Evolutionary conservation across 306 rosid genomes (phyloP), one percentile per base, ranked within the genome.

Genomic region (Mimosa pudica): DNA sequence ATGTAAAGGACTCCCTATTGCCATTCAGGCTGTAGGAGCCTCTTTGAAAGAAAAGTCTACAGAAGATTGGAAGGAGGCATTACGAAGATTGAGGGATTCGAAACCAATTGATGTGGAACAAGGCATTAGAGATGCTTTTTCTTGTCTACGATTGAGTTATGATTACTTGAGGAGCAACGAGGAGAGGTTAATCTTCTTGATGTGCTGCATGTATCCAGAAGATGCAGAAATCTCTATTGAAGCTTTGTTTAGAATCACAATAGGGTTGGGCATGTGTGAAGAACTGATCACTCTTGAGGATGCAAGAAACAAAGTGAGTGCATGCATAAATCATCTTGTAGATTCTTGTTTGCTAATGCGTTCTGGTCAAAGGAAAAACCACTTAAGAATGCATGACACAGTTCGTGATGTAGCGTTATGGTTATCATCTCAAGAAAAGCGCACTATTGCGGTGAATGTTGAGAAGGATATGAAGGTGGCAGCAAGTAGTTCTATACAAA

Each of bases 281-380:
- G 44, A 42, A 51, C 36, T 65, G 1, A 11, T 18, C 1, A 42
- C 69, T 17, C 30, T 74, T 17, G 75, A 66, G 5, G 11, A 16
- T 0, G 57, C 57, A 38, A 72, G 83, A 47, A 36, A 17, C 46
- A 18, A 1, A 33, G 77, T 79, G 71, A 61, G 8, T 16, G 35
- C 46, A 42, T 16, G 58, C 30, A 64, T 73, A 65, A 73, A 63
- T 17, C 5, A 51, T 64, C 70, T 73, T 8, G 8, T 65, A 38
- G 75, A 65, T 65, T 73, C 69, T 54, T 65, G 70, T 66, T 65
- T 74, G 47, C 8, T 80, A 14, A 80, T 42, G 75, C 52, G 46
- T 4, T 65, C 61, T 41, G 74, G 38, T 38, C 7, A 20, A 62
- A 62, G 24, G 55, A 61, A 79, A 72, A 17, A 38, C 10, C 78